Evolutionary conservation across 1,139 yeast genomes (phyloP).

Genomic region (Geotrichum siamense): DNA sequence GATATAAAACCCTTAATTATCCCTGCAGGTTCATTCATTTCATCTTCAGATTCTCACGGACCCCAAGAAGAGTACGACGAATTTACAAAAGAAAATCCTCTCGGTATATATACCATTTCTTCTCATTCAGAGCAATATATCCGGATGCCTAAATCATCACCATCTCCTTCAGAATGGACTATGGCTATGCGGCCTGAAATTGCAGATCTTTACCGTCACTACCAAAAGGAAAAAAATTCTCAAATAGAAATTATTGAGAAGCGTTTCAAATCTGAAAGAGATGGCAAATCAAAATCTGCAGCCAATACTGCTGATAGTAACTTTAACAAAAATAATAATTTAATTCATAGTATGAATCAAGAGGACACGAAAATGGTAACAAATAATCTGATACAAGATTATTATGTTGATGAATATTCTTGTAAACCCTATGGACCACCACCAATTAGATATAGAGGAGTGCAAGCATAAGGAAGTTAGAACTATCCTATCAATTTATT

Average conservation of each 20-base stretch:
- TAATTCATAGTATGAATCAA: background rate
- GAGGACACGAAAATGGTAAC: conserved; percentile 2
- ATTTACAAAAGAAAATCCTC: conserved; percentile 6
- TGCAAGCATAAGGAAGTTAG: conserved; percentile 14
- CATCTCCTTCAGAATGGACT: background rate
- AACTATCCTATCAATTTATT: no score
- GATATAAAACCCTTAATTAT: no score
- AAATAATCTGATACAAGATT: conserved; percentile 1
- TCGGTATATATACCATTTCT: conserved; percentile 3
- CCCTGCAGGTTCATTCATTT: background rate
- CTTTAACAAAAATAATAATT: conserved; percentile 1
- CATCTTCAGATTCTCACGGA: background rate
- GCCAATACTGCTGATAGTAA: background rate
- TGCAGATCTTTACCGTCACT: background rate
- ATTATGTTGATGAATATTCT: conserved; percentile 26
- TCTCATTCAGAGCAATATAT: background rate
- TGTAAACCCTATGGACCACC: conserved; percentile 32
- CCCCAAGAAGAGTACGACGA: background rate
- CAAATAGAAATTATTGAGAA: conserved; percentile 3
- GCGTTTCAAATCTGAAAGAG: no score
- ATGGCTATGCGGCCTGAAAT: conserved; percentile 7
- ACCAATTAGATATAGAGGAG: conserved; percentile 29
- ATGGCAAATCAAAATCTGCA: background rate
- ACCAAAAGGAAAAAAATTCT: background rate
- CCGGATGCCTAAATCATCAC: background rate